phyloP scores from a whole-genome alignment of 2,329 filamentous ascomycete genomes.

The Aureobasidium namibiae region DNA sequence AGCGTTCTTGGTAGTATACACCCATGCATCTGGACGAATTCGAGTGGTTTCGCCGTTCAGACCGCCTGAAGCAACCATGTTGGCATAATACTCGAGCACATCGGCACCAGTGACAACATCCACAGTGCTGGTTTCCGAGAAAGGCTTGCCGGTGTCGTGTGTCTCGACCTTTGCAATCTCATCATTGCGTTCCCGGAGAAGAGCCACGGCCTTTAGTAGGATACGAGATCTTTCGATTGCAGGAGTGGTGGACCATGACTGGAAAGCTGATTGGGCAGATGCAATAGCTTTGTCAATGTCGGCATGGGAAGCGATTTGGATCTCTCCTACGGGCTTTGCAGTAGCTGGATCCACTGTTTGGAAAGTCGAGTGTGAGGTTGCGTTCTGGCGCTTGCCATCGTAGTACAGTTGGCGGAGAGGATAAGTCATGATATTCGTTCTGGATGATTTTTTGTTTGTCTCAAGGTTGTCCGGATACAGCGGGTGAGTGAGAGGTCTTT shows the following conservation, averaged over 20 bases:
- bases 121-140: constrained; percentile 73
- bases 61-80: constrained; percentile 66
- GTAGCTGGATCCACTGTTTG: constrained; percentile 67
- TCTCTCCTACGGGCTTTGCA: constrained; percentile 57
- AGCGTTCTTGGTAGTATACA: constrained; percentile 74
- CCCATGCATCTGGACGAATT: constrained; percentile 67
- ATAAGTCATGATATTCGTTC: not conserved
- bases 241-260: constrained; percentile 66
- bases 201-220: constrained; percentile 63
- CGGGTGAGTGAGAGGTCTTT: not conserved
- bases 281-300: constrained; percentile 65
- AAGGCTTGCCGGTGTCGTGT: constrained; percentile 78
- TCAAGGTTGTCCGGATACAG: not conserved
- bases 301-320: constrained; percentile 58
- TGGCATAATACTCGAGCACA: constrained; percentile 79
- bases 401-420: constrained; percentile 52
- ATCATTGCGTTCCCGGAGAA: constrained; percentile 71
- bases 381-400: constrained; percentile 58
- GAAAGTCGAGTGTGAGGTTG: constrained; percentile 56
- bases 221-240: constrained; percentile 68
- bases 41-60: constrained; percentile 72
- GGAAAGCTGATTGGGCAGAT: constrained; percentile 64
- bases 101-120: constrained; percentile 78
- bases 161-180: constrained; percentile 73
- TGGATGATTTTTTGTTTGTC: not conserved